A percentile compares a stretch with the other conserved stretches of the same genome.
Conservation (phyloP, 1,139 yeast species). For the Lodderomyces theae region DNA sequence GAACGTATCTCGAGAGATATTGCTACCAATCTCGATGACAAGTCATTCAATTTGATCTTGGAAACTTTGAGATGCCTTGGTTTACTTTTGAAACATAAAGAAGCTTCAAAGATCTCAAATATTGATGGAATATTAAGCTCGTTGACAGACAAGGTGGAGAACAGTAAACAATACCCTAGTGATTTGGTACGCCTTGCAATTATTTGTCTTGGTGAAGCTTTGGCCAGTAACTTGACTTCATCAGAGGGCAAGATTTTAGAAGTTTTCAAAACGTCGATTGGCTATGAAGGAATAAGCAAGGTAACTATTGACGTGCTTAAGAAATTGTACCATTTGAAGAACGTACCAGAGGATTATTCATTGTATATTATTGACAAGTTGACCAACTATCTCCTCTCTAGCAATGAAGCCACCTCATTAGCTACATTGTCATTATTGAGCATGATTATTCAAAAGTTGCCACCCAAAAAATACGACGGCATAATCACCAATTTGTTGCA, state of each 20-base stretch:
- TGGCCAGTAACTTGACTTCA: constrained; percentile 19
- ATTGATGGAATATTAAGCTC: constrained; percentile 17
- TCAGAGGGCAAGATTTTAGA: constrained; percentile 12
- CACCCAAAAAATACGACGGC: constrained; percentile 4
- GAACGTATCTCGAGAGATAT: constrained; percentile 44
- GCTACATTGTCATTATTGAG: constrained; percentile 25
- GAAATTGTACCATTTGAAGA: constrained; percentile 19
- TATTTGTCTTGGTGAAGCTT: constrained; percentile 27
- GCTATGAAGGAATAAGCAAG: constrained; percentile 35
- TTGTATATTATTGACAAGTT: constrained; percentile 19
- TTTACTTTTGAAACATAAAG: constrained; percentile 10
- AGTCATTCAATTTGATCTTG: constrained; percentile 42
- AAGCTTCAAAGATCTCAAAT: constrained; percentile 31
- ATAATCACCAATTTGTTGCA: constrained; percentile 13
- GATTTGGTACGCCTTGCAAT: constrained; percentile 52
- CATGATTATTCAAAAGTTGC: constrained; percentile 12
- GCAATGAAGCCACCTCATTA: constrained; percentile 25
- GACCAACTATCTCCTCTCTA: constrained; percentile 21
- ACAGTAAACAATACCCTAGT: constrained; percentile 43
- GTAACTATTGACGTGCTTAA: constrained; percentile 33
- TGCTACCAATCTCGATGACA: constrained; percentile 34
- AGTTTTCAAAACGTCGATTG: constrained; percentile 26
- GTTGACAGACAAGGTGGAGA: constrained; percentile 33
- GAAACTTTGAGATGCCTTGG: constrained; percentile 45
- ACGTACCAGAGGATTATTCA: constrained; percentile 19